Percentiles rank a stretch among this genome's conserved stretches.
phyloP scores from a whole-genome alignment of 306 rosid species.

The Quercus dentata region DNA sequence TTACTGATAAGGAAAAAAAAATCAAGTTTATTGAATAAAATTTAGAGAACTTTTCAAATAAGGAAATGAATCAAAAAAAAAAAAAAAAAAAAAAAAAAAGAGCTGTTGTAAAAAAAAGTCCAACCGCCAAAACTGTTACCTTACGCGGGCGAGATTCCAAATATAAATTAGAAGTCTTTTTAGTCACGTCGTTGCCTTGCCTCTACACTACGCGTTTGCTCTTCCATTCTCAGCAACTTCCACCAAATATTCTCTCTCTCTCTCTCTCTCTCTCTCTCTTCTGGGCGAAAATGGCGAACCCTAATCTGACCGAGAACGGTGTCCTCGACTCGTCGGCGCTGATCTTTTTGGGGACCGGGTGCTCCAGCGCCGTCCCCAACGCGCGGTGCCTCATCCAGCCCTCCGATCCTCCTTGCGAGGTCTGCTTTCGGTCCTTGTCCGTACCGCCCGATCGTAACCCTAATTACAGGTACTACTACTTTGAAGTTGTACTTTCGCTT shows the following conservation, averaged over 20 bases:
- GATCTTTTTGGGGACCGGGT: slow-evolving; percentile 89
- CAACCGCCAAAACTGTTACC: neutral
- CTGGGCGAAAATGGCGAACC: slow-evolving; percentile 45
- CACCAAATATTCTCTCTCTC: neutral
- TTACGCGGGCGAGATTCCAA: too few relatives aligned
- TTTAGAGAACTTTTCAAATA: too few relatives aligned
- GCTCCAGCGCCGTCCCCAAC: slow-evolving; percentile 87
- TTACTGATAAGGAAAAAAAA: too few relatives aligned
- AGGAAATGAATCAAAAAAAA: neutral
- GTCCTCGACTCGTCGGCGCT: slow-evolving; percentile 65
- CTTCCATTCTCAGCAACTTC: neutral
- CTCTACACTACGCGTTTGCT: neutral
- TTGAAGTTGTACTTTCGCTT: too few relatives aligned
- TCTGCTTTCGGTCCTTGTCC: slow-evolving; percentile 66
- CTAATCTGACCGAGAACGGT: slow-evolving; percentile 30
- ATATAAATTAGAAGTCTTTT: too few relatives aligned
- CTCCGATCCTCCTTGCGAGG: slow-evolving; percentile 76
- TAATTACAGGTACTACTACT: slow-evolving; percentile 58
- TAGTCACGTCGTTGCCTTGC: too few relatives aligned
- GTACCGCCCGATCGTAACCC: slow-evolving; percentile 68
- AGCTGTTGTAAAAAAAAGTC: neutral
- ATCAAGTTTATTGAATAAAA: too few relatives aligned
- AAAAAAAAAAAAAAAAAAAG: neutral
- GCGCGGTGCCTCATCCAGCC: slow-evolving; percentile 74
- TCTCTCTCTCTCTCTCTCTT: neutral